Evolutionary conservation across 2,329 filamentous ascomycete species (phyloP), one percentile per base, ranked within the genome.

Genomic region (Sporothrix brunneoviolacea): DNA sequence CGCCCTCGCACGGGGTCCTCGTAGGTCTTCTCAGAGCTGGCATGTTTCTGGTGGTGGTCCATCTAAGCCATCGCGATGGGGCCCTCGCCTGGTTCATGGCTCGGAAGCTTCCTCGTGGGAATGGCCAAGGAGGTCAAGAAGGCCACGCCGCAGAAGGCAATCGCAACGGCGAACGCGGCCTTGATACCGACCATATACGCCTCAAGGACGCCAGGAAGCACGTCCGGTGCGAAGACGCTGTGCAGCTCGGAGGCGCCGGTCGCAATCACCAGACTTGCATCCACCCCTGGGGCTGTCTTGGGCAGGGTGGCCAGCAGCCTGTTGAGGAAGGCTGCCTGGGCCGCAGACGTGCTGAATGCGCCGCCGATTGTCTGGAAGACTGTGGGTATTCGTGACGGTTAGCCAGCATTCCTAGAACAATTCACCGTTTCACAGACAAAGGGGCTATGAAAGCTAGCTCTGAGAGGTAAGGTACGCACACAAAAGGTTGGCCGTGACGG

Each of bases 301-400:
- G 59, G 54, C 3, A 65, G 45, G 2, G 43, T 48, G 6, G 54
- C 42, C n/a, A 64, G 51, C 10, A 52, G 40, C 10, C 19, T 30
- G 40, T 52, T 53, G 37, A 36, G 24, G 27, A 53, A 53, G n/a
- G 48, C 52, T 2, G 33, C 28, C 41, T 54, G 52, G 33, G 33
- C 48, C 3, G 47, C 46, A 19, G 49, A 41, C 3, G 38, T 35
- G 30, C 35, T 27, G 12, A 54, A 42, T 4, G 83, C 80, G 3
- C 82, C 82, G 35, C 82, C 82, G 1, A 86, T 69, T 0, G 73
- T 73, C 59, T 85, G 79, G 65, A 79, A 80, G 64, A 86, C 83
- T n/a, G n/a, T n/a, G n/a, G n/a, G n/a, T n/a, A n/a, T n/a, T n/a
- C n/a, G n/a, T n/a, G n/a, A n/a, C n/a, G n/a, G n/a, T n/a, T n/a